phyloP scores from a whole-genome alignment of 805 yeast genomes.

The Metschnikowia kofuensis region DNA sequence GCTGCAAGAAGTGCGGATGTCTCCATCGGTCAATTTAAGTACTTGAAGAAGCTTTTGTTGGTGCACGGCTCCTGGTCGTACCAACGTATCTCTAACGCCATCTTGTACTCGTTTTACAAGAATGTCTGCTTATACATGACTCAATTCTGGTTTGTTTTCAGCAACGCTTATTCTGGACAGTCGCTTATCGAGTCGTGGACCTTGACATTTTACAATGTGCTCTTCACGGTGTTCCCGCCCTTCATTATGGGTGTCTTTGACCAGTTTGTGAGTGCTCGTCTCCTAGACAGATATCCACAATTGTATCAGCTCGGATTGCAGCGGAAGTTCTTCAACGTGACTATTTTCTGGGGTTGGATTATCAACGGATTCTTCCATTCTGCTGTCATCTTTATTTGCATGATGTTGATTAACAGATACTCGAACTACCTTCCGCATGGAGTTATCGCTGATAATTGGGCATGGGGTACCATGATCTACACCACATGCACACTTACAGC shows the following conservation, averaged over 20 bases:
- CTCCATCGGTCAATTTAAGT: slow-evolving; percentile 93
- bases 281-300: slow-evolving; percentile 89
- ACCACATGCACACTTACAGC: slow-evolving; percentile 87
- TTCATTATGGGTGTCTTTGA: slow-evolving; percentile 95
- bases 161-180: slow-evolving; percentile 92
- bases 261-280: slow-evolving; percentile 88
- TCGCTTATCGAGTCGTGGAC: slow-evolving; percentile 98
- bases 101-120: slow-evolving; percentile 91
- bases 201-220: slow-evolving; percentile 89
- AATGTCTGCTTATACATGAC: slow-evolving; percentile 95
- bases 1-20: slow-evolving; percentile 98
- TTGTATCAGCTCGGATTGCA: slow-evolving; percentile 87
- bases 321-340: slow-evolving; percentile 83
- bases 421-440: slow-evolving; percentile 71
- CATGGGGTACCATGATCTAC: slow-evolving; percentile 89
- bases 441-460: slow-evolving; percentile 80
- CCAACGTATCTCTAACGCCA: slow-evolving; percentile 89
- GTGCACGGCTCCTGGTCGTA: slow-evolving; percentile 99
- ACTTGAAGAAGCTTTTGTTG: slow-evolving; percentile 71
- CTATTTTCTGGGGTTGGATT: slow-evolving; percentile 97
- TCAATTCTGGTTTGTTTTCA: slow-evolving; percentile 96
- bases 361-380: slow-evolving; percentile 94
- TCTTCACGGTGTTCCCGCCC: slow-evolving; percentile 94
- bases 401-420: slow-evolving; percentile 62
- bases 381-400: slow-evolving; percentile 73